Percentiles rank a stretch among this genome's conserved stretches.
Conservation (phyloP, 306 rosid species). For the Alnus glutinosa region DNA sequence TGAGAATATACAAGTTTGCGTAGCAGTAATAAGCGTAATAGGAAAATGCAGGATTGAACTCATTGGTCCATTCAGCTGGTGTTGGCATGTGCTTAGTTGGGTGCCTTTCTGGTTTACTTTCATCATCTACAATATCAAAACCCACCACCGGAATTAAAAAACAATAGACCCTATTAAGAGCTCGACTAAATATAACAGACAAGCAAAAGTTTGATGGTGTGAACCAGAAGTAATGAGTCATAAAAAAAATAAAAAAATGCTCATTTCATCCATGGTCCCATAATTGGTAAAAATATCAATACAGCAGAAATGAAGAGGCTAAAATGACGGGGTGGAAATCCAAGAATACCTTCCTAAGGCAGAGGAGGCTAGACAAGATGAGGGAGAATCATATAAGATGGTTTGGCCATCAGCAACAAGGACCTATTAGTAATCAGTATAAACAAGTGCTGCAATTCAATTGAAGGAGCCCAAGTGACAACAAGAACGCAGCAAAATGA, state of each 20-base stretch:
- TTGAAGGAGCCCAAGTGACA: neutral
- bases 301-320: neutral
- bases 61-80: slow-evolving; percentile 83
- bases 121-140: slow-evolving; percentile 85
- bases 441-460: neutral
- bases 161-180: slow-evolving; percentile 3
- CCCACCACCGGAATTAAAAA: slow-evolving; percentile 68
- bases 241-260: neutral
- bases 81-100: slow-evolving; percentile 94
- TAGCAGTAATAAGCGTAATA: slow-evolving; percentile 78
- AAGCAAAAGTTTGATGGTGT: neutral
- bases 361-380: neutral
- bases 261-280: neutral
- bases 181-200: neutral
- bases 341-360: neutral
- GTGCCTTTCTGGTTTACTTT: slow-evolving; percentile 90
- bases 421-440: neutral
- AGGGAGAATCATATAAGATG: neutral
- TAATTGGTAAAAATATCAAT: neutral
- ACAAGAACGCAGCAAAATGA: neutral
- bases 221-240: neutral
- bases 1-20: slow-evolving; percentile 73
- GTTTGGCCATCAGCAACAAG: neutral
- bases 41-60: slow-evolving; percentile 82
- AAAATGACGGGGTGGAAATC: neutral